Evolutionary conservation across 768 basidiomycete species (phyloP).

Genomic region (Cystofilobasidium capitatum): DNA sequence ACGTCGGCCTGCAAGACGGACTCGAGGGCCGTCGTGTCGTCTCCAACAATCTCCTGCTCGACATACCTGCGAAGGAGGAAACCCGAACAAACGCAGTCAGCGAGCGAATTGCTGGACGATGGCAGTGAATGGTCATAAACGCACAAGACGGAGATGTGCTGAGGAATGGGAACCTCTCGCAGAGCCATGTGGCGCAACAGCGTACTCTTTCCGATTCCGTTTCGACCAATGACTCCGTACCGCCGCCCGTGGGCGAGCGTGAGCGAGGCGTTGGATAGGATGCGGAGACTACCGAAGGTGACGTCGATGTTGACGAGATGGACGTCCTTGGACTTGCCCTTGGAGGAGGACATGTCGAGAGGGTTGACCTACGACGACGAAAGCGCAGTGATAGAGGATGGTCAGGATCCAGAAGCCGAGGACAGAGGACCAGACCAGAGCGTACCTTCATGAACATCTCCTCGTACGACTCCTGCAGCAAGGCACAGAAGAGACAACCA

Average conservation of each 20-base stretch:
- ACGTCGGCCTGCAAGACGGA: constrained; percentile 99
- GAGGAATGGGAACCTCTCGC: constrained; percentile 84
- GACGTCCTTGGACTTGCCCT: constrained; percentile 96
- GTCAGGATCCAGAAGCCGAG: background rate
- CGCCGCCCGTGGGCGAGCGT: constrained; percentile 81
- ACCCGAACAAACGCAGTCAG: background rate
- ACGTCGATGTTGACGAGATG: constrained; percentile 92
- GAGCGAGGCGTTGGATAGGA: constrained; percentile 79
- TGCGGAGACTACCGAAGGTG: constrained; percentile 88
- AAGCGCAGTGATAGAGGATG: background rate
- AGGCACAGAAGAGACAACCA: constrained; percentile 7
- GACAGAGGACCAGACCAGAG: background rate
- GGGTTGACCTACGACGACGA: constrained; percentile 64
- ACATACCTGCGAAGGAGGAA: constrained; percentile 51
- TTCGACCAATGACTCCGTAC: constrained; percentile 84
- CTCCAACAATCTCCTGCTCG: constrained; percentile 95
- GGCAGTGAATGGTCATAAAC: constrained; percentile 16
- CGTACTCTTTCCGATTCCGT: constrained; percentile 95
- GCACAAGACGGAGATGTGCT: constrained; percentile 81
- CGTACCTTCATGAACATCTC: constrained; percentile 95
- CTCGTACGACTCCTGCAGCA: constrained; percentile 78
- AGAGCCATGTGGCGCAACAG: constrained; percentile 86
- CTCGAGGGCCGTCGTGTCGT: constrained; percentile 82
- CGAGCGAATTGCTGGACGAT: background rate
- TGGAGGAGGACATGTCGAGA: constrained; percentile 61